Evolutionary conservation across 2,329 filamentous ascomycete species (phyloP).

Genomic region (Aspergillus bombycis): DNA sequence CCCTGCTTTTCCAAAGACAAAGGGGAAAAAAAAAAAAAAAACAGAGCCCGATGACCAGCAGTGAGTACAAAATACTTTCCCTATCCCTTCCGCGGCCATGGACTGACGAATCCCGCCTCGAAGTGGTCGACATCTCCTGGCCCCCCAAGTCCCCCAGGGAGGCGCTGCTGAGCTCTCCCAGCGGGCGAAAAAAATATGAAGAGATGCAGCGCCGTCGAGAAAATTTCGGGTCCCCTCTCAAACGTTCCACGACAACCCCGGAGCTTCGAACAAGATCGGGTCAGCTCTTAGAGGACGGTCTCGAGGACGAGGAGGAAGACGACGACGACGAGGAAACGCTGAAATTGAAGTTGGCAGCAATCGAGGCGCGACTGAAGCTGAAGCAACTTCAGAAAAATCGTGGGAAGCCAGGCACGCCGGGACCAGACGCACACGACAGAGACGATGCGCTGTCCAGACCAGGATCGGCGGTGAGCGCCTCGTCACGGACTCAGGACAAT

Average conservation of each 20-base stretch:
- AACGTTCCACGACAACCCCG: conserved; percentile 50
- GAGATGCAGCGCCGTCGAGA: conserved; percentile 68
- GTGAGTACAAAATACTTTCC: conserved; percentile 21
- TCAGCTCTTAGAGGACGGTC: conserved; percentile 34
- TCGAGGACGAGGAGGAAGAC: conserved; percentile 59
- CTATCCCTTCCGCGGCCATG: conserved; percentile 6
- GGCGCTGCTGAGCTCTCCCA: conserved; percentile 70
- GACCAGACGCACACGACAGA: conserved; percentile 25
- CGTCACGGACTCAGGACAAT: conserved; percentile 25
- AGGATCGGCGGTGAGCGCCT: conserved; percentile 29
- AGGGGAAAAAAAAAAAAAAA: neutral
- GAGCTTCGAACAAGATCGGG: conserved; percentile 39
- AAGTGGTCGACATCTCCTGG: conserved; percentile 56
- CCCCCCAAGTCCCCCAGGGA: conserved; percentile 66
- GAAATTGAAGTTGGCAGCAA: conserved; percentile 81
- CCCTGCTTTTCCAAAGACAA: neutral
- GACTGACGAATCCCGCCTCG: conserved; percentile 13
- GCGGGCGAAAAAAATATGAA: conserved; percentile 75
- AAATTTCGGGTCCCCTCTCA: conserved; percentile 69
- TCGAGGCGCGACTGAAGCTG: conserved; percentile 82
- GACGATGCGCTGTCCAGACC: conserved; percentile 25
- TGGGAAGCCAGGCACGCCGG: conserved; percentile 27
- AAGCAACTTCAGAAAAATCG: conserved; percentile 76
- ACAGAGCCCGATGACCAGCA: conserved; percentile 22
- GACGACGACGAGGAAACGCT: conserved; percentile 83